phyloP scores from a whole-genome alignment of 352 stramenopile species.

The Pythium brachiatum region DNA sequence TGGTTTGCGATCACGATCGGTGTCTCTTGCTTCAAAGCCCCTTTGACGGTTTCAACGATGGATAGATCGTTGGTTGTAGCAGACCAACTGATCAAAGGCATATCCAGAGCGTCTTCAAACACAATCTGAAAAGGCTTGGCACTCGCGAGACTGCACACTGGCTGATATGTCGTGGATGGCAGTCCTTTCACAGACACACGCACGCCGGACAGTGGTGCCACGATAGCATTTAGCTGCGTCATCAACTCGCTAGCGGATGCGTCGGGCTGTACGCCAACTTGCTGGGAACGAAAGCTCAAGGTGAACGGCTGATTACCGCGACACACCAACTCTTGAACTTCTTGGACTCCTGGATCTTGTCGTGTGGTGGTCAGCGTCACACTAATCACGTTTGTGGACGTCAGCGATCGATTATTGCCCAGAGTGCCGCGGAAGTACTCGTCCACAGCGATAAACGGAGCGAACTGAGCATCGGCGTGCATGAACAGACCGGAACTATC shows the following conservation, averaged over 20 bases:
- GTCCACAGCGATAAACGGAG: constrained; percentile 46
- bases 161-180: constrained; percentile 33
- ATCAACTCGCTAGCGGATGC: constrained; percentile 51
- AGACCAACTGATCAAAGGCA: constrained; percentile 51
- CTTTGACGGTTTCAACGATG: constrained; percentile 59
- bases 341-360: constrained; percentile 63
- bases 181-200: constrained; percentile 37
- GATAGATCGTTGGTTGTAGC: constrained; percentile 57
- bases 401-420: constrained; percentile 71
- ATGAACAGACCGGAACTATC: constrained; percentile 42
- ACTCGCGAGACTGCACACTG: constrained; percentile 60
- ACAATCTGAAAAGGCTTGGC: constrained; percentile 45
- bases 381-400: constrained; percentile 43
- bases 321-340: constrained; percentile 66
- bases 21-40: constrained; percentile 29
- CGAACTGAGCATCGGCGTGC: constrained; percentile 47
- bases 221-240: constrained; percentile 48
- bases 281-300: constrained; percentile 31
- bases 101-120: constrained; percentile 57
- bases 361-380: constrained; percentile 50
- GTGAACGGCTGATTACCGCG: constrained; percentile 46
- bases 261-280: constrained; percentile 33
- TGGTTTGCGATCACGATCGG: constrained; percentile 50
- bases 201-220: constrained; percentile 33
- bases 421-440: constrained; percentile 52